Base-by-base conservation (phyloP, 2,329 filamentous ascomycete species). In the Aspergillus latus region DNA sequence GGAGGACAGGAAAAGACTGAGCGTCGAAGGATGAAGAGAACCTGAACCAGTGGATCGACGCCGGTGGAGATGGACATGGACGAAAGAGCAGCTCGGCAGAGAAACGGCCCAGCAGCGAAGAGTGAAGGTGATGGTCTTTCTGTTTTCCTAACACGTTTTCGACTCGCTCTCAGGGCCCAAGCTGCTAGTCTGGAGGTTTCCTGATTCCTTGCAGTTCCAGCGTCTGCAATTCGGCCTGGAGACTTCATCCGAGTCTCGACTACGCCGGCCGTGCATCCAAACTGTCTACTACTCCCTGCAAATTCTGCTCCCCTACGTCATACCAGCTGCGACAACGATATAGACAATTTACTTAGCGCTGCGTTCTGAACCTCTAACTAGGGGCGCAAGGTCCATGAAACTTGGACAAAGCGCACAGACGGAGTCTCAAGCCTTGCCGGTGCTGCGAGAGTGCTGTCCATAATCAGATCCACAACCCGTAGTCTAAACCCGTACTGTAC, bases 21-120 rank as follows among this genome's bases (percentile, higher is more conserved):
- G 46, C 40, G 8, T 49, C 53, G 55, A 51, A 32, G 45, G 48
- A 13, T 53, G 39, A 54, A 52, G 57, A 51, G 50, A 48, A 34
- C 47, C 46, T 44, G 56, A 59, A 50, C 44, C 53, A 59, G 61
- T 63, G 58, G 61, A 63, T 64, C 62, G 59, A 59, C 57, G 51
- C 44, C 40, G 42, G 58, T 57, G 56, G 61, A 62, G 58, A 57
- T 58, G 53, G 34, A 30, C 29, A 34, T 8, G 34, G 36, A 43
- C 40, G 37, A 29, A 26, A 43, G 43, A 34, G 49, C 29, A 56
- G 49, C 56, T 56, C 52, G 52, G 49, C 49, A 56, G 42, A 49
- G n/a, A 15, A 37, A 40, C 28, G 34, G 36, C 13, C 28, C 44
- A 32, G 10, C 34, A 36, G 37, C 46, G 11, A 6, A 36, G 28